These are phyloP conservation scores for Daldinia bambusicola DNA, from an alignment of 495 filamentous ascomycete genomes.

Conservation along the genomic window DNA sequence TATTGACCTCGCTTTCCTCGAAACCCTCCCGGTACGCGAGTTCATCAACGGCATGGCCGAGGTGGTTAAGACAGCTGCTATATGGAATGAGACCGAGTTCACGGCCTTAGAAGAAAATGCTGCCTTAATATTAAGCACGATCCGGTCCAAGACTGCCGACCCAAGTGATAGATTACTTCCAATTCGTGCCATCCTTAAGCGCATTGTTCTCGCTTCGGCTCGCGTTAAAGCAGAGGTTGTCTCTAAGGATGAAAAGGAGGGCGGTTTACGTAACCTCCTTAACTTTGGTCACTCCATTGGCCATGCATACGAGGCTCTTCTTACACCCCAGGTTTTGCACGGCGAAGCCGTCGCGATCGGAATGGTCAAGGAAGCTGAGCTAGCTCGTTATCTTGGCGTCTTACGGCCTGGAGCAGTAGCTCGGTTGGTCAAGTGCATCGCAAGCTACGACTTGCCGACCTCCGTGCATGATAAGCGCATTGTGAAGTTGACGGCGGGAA, in stretches of 20 bases:
- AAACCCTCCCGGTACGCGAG: constrained; percentile 88
- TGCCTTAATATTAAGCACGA: constrained; percentile 74
- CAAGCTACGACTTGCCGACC: constrained; percentile 91
- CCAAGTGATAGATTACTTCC: constrained; percentile 66
- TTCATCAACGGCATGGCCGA: constrained; percentile 99
- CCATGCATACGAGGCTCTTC: constrained; percentile 93
- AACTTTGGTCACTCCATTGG: constrained; percentile 99
- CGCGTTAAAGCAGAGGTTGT: constrained; percentile 93
- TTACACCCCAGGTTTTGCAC: constrained; percentile 94
- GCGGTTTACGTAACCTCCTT: constrained; percentile 90
- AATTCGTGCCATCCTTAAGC: constrained; percentile 81
- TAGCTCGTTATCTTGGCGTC: constrained; percentile 90
- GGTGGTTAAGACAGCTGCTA: constrained; percentile 97
- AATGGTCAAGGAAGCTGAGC: constrained; percentile 97
- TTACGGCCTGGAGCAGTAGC: constrained; percentile 87
- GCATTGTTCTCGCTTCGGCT: constrained; percentile 87
- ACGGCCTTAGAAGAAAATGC: constrained; percentile 84
- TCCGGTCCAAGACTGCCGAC: constrained; percentile 66
- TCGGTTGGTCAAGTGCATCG: constrained; percentile 87
- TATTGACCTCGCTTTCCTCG: constrained; percentile 92
- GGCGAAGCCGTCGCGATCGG: constrained; percentile 96
- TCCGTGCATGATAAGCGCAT: constrained; percentile 87
- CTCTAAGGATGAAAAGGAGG: constrained; percentile 91
- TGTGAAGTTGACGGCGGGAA: constrained; percentile 83
- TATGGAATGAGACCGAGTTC: constrained; percentile 92